These are phyloP conservation scores for Trypanosoma vivax DNA, from an alignment of 208 protist species.

Conservation along the genomic window DNA sequence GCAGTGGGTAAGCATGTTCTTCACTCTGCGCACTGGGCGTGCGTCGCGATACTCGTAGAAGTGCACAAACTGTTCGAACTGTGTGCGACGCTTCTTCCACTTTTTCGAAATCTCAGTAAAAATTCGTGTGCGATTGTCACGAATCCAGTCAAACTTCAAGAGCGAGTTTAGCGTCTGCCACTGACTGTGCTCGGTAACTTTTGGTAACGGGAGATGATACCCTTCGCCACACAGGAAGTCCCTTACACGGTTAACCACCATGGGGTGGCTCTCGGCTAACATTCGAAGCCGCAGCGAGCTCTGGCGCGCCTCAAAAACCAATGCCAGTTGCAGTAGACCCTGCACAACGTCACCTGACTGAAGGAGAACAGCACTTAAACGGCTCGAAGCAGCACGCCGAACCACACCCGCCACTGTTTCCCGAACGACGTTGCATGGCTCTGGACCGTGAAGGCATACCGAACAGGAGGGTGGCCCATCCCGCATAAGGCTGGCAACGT, in stretches of 20 bases:
- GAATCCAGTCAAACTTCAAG: conserved; percentile 80
- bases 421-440: conserved; percentile 30
- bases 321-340: conserved; percentile 50
- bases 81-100: conserved; percentile 68
- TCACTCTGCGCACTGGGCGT: conserved; percentile 27
- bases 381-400: conserved; percentile 28
- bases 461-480: not conserved
- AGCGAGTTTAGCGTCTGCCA: conserved; percentile 56
- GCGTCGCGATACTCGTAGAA: conserved; percentile 80
- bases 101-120: conserved; percentile 83
- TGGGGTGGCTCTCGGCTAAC: conserved; percentile 57
- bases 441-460: conserved; percentile 20
- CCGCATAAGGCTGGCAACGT: conserved; percentile 1
- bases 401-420: conserved; percentile 24
- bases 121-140: conserved; percentile 79
- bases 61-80: conserved; percentile 85
- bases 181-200: conserved; percentile 69
- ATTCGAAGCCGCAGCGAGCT: conserved; percentile 72
- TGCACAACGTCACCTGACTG: conserved; percentile 65
- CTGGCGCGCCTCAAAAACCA: conserved; percentile 76
- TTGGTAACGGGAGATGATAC: conserved; percentile 67
- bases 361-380: conserved; percentile 41
- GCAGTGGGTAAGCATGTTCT: conserved; percentile 78
- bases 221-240: conserved; percentile 81
- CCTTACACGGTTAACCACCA: conserved; percentile 38